These are phyloP conservation scores for Hevea brasiliensis DNA, from an alignment of 345 rosid genomes.

Conservation along the genomic window DNA sequence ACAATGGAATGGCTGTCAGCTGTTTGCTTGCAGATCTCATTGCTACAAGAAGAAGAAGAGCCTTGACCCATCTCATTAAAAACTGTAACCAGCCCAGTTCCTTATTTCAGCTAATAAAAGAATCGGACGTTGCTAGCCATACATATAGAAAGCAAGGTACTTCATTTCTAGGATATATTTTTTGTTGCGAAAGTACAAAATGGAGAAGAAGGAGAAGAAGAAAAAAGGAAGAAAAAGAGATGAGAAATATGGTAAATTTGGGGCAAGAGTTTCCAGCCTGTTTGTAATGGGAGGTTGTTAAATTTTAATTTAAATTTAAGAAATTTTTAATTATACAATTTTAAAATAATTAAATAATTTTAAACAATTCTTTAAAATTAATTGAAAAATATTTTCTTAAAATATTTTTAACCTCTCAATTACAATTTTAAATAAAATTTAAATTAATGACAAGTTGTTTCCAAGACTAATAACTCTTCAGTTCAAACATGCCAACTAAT, in stretches of 20 bases:
- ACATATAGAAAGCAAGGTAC: background rate
- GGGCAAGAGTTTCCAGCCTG: background rate
- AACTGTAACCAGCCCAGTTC: background rate
- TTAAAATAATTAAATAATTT: too few species aligned
- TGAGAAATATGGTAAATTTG: background rate
- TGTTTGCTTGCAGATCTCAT: slow-evolving; percentile 1
- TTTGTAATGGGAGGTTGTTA: too few species aligned
- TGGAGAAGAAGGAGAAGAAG: background rate
- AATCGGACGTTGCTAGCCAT: background rate
- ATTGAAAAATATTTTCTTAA: too few species aligned
- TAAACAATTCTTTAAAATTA: too few species aligned
- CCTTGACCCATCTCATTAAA: slow-evolving; percentile 8
- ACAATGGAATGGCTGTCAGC: background rate
- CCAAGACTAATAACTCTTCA: too few species aligned
- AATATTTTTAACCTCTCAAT: too few species aligned
- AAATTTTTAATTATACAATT: too few species aligned
- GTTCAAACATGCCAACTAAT: too few species aligned
- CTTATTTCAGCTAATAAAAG: background rate
- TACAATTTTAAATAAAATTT: too few species aligned
- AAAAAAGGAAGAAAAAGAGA: background rate
- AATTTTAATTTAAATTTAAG: too few species aligned
- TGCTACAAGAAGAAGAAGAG: background rate
- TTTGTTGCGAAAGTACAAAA: too few species aligned
- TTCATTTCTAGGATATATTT: background rate
- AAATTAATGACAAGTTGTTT: too few species aligned